Percentiles rank a stretch among this genome's conserved stretches.
Conservation (phyloP, 257 asterid genomes). For the Solanum habrochaites region DNA sequence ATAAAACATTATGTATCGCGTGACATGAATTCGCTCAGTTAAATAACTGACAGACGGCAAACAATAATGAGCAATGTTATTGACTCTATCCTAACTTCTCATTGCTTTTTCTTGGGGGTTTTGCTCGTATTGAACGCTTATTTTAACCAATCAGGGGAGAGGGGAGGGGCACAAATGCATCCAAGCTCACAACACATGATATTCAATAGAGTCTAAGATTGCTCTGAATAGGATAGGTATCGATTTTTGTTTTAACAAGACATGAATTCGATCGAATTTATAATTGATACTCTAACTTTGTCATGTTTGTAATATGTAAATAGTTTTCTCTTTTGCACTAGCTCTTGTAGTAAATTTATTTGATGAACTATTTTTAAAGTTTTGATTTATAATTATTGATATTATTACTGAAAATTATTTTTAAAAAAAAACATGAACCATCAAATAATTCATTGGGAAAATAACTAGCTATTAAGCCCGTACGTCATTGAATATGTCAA, state of each 20-base stretch:
- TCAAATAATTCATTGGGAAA: too few species aligned
- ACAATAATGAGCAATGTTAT: not conserved
- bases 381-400: not conserved
- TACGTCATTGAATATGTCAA: too few species aligned
- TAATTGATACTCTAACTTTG: not conserved
- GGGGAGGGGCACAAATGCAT: not conserved
- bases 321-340: not conserved
- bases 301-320: not conserved
- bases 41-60: too few species aligned
- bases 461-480: too few species aligned
- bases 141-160: not conserved
- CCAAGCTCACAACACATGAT: not conserved
- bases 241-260: too few species aligned
- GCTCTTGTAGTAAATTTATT: not conserved
- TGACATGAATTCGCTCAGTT: not conserved
- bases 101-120: not conserved
- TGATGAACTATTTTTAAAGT: not conserved
- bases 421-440: not conserved
- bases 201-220: not conserved
- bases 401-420: too few species aligned
- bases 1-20: too few species aligned
- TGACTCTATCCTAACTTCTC: not conserved
- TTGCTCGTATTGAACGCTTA: too few species aligned
- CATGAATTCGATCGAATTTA: accelerated
- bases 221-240: not conserved